A percentile compares a stretch with the other conserved stretches of the same genome.
Evolutionary conservation across 139 green algal genomes (phyloP).

Genomic region (Tetradesmus lagerheimii): DNA sequence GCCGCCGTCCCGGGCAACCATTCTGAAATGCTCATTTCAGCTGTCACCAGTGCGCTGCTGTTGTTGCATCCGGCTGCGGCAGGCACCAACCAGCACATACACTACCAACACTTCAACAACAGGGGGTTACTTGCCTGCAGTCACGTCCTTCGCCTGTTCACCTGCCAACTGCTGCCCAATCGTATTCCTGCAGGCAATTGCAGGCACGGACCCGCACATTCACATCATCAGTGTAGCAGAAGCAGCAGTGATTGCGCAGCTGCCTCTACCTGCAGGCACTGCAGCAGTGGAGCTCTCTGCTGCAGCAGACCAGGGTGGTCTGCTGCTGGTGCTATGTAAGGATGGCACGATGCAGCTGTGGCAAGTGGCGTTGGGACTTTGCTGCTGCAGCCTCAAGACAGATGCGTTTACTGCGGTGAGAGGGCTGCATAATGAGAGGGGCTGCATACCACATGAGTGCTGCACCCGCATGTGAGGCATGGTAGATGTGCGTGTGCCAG

Average conservation of each 20-base stretch:
- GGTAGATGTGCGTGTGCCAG: too few species aligned
- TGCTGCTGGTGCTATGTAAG: constrained; percentile 62
- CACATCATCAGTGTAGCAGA: constrained; percentile 77
- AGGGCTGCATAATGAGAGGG: too few species aligned
- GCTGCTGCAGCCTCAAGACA: constrained; percentile 44
- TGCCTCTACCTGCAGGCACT: constrained; percentile 56
- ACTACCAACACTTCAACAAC: too few species aligned
- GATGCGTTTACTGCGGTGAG: constrained; percentile 58
- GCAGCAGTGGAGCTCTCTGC: constrained; percentile 59
- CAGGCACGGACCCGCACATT: constrained; percentile 59
- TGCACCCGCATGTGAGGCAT: too few species aligned
- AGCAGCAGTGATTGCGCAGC: constrained; percentile 53
- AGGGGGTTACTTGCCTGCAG: too few species aligned
- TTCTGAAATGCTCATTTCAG: too few species aligned
- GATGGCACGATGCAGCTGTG: constrained; percentile 68
- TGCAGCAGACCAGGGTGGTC: background rate
- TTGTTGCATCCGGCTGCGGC: too few species aligned
- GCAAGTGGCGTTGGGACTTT: constrained; percentile 57
- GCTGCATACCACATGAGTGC: too few species aligned
- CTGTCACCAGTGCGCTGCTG: background rate
- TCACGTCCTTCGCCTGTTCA: too few species aligned
- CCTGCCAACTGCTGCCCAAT: too few species aligned
- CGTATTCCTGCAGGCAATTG: constrained; percentile 65
- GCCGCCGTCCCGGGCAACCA: too few species aligned
- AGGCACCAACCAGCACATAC: too few species aligned